Conservation (phyloP, 2,329 filamentous ascomycete species). For the Fusarium sp. region DNA sequence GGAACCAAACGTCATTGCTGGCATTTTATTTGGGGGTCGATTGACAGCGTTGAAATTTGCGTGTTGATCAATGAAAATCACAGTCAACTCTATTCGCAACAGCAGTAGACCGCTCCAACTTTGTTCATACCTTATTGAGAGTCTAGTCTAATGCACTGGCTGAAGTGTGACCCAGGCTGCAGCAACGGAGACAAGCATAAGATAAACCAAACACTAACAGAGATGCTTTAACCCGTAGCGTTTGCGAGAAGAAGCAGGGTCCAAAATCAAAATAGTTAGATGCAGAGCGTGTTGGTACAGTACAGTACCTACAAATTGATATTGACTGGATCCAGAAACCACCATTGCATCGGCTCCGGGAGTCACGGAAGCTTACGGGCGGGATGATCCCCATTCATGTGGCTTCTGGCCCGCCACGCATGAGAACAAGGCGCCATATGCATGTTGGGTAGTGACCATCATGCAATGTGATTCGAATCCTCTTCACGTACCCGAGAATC, state of each 20-base stretch:
- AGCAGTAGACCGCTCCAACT: conserved; percentile 19
- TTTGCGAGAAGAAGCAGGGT: not conserved
- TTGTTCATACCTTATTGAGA: conserved; percentile 21
- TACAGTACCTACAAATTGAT: not conserved
- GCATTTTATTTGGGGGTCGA: not conserved
- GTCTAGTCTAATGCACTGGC: conserved; percentile 12
- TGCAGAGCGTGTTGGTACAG: not conserved
- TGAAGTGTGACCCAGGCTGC: not conserved
- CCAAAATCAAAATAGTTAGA: not conserved
- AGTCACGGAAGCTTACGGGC: conserved; percentile 24
- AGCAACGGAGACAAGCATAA: not conserved
- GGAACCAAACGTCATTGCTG: not conserved
- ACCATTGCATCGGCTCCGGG: conserved; percentile 23
- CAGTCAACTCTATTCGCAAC: conserved; percentile 19
- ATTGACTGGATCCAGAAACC: conserved; percentile 3
- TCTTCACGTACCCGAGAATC: not conserved
- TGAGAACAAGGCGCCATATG: conserved; percentile 13
- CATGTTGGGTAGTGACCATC: not conserved
- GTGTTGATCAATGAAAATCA: conserved; percentile 8
- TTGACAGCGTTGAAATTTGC: not conserved
- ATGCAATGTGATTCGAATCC: not conserved
- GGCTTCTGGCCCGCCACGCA: conserved; percentile 9
- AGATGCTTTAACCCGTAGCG: not conserved
- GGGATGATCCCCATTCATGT: not conserved
- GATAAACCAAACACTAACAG: conserved; percentile 2